A percentile compares a stretch with the other conserved stretches of the same genome.
These are phyloP conservation scores for Prunus yedoensis DNA, from an alignment of 331 rosid species.

Conservation along the genomic window DNA sequence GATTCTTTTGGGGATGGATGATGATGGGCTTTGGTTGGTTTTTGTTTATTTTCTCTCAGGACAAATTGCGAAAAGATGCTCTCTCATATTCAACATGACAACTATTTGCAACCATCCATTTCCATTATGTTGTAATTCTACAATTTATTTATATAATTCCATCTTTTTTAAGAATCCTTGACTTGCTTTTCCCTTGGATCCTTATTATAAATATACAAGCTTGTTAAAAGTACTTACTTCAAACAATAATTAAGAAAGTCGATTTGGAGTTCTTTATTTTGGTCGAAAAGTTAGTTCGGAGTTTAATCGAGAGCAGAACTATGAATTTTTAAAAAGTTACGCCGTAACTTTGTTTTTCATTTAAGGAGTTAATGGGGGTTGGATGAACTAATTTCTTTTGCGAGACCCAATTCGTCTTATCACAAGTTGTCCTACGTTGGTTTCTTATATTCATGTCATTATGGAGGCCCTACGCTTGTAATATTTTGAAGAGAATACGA, in stretches of 20 bases:
- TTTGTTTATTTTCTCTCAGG: conserved; percentile 19
- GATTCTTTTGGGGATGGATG: conserved; percentile 27
- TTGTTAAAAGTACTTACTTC: not conserved
- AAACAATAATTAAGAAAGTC: too few species aligned
- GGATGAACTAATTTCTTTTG: too few species aligned
- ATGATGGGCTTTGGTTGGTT: conserved; percentile 35
- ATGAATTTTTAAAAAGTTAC: too few species aligned
- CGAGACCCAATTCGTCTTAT: not conserved
- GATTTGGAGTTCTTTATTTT: too few species aligned
- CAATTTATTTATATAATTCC: not conserved
- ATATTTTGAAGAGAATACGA: not conserved
- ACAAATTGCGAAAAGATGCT: conserved; percentile 29
- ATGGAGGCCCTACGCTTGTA: too few species aligned
- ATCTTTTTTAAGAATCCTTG: not conserved
- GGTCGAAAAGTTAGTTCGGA: too few species aligned
- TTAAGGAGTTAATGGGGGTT: too few species aligned
- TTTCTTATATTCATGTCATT: not conserved
- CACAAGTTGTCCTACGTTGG: not conserved
- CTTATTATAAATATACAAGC: not conserved
- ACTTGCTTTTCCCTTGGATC: not conserved
- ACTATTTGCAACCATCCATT: conserved; percentile 31
- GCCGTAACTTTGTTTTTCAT: too few species aligned
- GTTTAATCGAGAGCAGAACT: too few species aligned
- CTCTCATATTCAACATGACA: conserved; percentile 15
- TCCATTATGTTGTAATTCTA: conserved; percentile 24